These are phyloP conservation scores for Suillus subalutaceus DNA, from an alignment of 768 basidiomycete species.

Conservation along the genomic window DNA sequence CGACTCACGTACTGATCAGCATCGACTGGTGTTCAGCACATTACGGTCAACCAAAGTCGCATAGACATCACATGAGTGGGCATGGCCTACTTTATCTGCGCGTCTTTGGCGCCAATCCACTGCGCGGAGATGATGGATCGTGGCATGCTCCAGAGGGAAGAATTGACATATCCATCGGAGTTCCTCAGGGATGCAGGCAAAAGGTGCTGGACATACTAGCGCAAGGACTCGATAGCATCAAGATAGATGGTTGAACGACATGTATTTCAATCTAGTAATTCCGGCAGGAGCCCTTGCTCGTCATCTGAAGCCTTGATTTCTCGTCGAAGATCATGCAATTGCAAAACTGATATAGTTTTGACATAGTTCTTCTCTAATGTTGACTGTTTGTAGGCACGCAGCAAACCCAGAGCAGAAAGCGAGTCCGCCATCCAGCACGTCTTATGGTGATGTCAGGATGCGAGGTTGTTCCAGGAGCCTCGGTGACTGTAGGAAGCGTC, in stretches of 20 bases:
- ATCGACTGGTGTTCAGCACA: conserved; percentile 26
- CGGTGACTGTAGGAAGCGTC: no score
- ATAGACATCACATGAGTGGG: conserved; percentile 19
- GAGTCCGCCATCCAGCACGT: no score
- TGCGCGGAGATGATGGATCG: conserved; percentile 20
- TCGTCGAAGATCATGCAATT: not conserved
- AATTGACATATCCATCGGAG: conserved; percentile 28
- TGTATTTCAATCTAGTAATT: not conserved
- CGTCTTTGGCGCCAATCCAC: conserved; percentile 27
- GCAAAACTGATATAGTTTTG: not conserved
- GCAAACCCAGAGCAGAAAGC: no score
- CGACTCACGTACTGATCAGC: conserved; percentile 6
- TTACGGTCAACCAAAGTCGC: conserved; percentile 24
- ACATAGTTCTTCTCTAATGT: no score
- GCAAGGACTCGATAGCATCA: conserved; percentile 10
- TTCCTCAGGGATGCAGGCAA: conserved; percentile 21
- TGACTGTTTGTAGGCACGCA: no score
- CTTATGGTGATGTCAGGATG: no score
- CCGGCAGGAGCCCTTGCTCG: not conserved
- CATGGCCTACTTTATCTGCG: conserved; percentile 22
- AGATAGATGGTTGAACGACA: not conserved
- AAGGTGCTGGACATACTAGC: conserved; percentile 23
- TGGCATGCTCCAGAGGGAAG: conserved; percentile 19
- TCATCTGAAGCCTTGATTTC: not conserved
- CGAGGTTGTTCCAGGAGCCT: no score